A percentile compares a stretch with the other conserved stretches of the same genome.
These are phyloP conservation scores for Psilocybe cyanescens DNA, from an alignment of 768 basidiomycete genomes.

Conservation along the genomic window DNA sequence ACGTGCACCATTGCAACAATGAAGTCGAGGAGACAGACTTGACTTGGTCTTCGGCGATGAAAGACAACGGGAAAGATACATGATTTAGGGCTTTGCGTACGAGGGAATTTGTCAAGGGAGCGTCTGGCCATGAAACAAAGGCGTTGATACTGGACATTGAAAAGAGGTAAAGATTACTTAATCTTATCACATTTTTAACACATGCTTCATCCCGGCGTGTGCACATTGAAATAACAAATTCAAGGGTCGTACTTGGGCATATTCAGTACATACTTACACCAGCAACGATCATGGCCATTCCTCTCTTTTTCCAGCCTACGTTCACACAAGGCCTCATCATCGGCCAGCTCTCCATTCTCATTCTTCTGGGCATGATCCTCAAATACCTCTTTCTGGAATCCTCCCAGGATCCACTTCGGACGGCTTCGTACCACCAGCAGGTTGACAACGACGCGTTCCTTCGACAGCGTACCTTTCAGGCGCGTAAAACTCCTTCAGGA, in stretches of 20 bases:
- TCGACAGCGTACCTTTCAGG: constrained; percentile 36
- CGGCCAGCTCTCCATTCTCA: constrained; percentile 87
- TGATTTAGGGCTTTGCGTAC: constrained; percentile 43
- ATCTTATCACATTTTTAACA: constrained; percentile 17
- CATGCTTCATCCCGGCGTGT: constrained; percentile 7
- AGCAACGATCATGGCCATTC: constrained; percentile 46
- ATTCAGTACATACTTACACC: not conserved
- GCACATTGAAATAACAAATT: not conserved
- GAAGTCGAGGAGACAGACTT: constrained; percentile 10
- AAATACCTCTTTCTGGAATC: constrained; percentile 96
- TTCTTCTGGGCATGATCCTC: constrained; percentile 79
- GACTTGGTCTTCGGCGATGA: constrained; percentile 17
- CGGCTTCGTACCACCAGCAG: constrained; percentile 62
- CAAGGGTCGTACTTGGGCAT: not conserved
- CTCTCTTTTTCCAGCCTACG: constrained; percentile 80
- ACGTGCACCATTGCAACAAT: constrained; percentile 83
- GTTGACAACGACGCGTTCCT: constrained; percentile 50
- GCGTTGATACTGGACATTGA: constrained; percentile 19
- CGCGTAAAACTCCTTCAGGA: constrained; percentile 28
- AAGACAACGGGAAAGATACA: constrained; percentile 21
- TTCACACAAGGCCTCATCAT: constrained; percentile 96
- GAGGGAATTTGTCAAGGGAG: constrained; percentile 49
- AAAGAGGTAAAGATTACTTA: not conserved
- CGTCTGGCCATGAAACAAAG: constrained; percentile 51
- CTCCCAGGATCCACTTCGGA: constrained; percentile 56